Evolutionary conservation across 495 filamentous ascomycete genomes (phyloP).

Genomic region (Cercophora sp.): DNA sequence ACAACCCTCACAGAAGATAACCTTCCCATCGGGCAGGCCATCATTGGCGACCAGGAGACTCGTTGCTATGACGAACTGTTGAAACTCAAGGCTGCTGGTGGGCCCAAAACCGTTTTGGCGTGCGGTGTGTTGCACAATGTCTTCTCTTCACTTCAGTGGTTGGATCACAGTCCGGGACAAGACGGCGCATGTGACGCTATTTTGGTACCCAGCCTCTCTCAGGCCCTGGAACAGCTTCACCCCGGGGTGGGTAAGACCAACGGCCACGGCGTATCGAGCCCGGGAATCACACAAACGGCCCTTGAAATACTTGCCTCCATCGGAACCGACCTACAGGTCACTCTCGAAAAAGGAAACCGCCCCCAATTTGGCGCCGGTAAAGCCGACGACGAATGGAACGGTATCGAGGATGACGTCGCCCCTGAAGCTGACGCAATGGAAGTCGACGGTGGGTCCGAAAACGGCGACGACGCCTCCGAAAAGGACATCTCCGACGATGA

Average conservation of each 20-base stretch:
- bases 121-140: slow-evolving; percentile 54
- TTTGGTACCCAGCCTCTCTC: slow-evolving; percentile 41
- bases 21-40: slow-evolving; percentile 36
- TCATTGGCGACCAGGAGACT: slow-evolving; percentile 35
- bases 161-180: slow-evolving; percentile 44
- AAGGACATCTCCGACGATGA: slow-evolving; percentile 30
- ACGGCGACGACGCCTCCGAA: slow-evolving; percentile 32
- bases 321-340: slow-evolving; percentile 48
- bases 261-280: slow-evolving; percentile 21
- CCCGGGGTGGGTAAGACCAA: slow-evolving; percentile 23
- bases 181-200: slow-evolving; percentile 45
- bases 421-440: slow-evolving; percentile 23
- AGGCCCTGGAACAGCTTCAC: slow-evolving; percentile 30
- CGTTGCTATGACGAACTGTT: slow-evolving; percentile 37
- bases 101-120: slow-evolving; percentile 37
- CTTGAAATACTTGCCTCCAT: slow-evolving; percentile 58
- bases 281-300: slow-evolving; percentile 43
- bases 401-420: slow-evolving; percentile 25
- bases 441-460: slow-evolving; percentile 27
- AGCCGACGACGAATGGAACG: slow-evolving; percentile 27
- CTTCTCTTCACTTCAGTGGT: slow-evolving; percentile 42
- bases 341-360: slow-evolving; percentile 36
- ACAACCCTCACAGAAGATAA: slow-evolving; percentile 55
- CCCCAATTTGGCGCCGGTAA: slow-evolving; percentile 14
- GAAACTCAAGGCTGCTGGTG: slow-evolving; percentile 30